phyloP scores from a whole-genome alignment of 75 land plant species.

The Pinus albicaulis region DNA sequence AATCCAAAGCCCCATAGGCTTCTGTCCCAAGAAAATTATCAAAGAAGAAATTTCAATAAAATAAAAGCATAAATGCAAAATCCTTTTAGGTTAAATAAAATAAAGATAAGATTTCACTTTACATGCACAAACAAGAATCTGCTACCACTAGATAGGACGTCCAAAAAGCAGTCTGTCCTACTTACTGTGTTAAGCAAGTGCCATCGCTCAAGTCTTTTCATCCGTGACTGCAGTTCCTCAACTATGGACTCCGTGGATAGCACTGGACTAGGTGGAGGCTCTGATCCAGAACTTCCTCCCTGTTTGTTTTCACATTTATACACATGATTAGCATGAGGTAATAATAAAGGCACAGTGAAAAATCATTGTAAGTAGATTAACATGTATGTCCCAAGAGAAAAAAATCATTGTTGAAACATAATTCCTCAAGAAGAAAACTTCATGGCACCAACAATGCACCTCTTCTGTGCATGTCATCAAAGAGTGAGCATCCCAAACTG shows the following conservation, averaged over 20 bases:
- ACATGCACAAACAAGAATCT: background rate
- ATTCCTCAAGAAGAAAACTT: background rate
- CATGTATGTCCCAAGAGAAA: background rate
- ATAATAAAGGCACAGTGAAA: background rate
- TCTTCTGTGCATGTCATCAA: background rate
- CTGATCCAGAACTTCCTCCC: slow-evolving; percentile 71
- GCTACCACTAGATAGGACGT: background rate
- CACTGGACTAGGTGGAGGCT: slow-evolving; percentile 49
- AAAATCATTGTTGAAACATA: background rate
- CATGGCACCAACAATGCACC: background rate
- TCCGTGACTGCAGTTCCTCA: slow-evolving; percentile 74
- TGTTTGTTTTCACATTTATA: slow-evolving; percentile 16
- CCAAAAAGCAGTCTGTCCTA: background rate
- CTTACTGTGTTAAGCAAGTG: slow-evolving; percentile 79
- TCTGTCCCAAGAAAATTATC: too few species aligned
- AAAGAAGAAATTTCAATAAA: background rate
- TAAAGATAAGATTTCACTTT: background rate
- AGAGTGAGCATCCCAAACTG: background rate
- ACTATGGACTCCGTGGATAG: slow-evolving; percentile 65
- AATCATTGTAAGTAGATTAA: background rate
- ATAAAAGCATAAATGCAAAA: background rate
- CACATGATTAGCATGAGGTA: background rate
- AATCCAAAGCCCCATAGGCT: too few species aligned
- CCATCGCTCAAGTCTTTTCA: slow-evolving; percentile 90
- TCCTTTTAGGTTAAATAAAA: background rate